Evolutionary conservation across 331 rosid species (phyloP).

Genomic region (Telfairia occidentalis): DNA sequence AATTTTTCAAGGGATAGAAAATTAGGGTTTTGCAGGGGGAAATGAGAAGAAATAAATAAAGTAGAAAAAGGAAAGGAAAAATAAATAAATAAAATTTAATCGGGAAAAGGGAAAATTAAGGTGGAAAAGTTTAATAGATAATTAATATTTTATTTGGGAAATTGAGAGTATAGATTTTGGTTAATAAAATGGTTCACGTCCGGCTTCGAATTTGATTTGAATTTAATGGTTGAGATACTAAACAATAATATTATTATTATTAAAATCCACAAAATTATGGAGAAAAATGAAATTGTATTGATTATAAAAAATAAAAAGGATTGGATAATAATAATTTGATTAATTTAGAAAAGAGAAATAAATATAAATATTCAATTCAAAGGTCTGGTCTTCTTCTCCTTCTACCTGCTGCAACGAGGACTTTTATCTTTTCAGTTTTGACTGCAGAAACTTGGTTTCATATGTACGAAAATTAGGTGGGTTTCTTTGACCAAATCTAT

Average conservation of each 20-base stretch:
- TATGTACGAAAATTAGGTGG: neutral
- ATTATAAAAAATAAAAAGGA: neutral
- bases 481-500: neutral
- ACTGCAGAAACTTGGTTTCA: neutral
- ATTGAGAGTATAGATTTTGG: constrained; percentile 76
- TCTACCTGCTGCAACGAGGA: neutral
- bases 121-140: constrained; percentile 40
- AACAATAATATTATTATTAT: neutral
- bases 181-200: constrained; percentile 90
- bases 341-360: neutral
- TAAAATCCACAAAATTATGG: neutral
- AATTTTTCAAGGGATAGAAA: constrained; percentile 19
- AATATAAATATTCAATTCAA: neutral
- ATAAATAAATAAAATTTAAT: constrained; percentile 23
- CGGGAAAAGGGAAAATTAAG: constrained; percentile 33
- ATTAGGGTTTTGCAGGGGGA: constrained; percentile 63
- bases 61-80: constrained; percentile 34
- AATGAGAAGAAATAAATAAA: constrained; percentile 76
- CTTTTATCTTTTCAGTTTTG: neutral
- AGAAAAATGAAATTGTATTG: neutral
- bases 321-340: neutral
- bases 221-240: constrained; percentile 33
- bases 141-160: constrained; percentile 58
- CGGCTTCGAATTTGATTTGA: constrained; percentile 84
- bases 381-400: neutral